Conservation (phyloP, 2,329 filamentous ascomycete genomes). For the Trichoderma sp. region DNA sequence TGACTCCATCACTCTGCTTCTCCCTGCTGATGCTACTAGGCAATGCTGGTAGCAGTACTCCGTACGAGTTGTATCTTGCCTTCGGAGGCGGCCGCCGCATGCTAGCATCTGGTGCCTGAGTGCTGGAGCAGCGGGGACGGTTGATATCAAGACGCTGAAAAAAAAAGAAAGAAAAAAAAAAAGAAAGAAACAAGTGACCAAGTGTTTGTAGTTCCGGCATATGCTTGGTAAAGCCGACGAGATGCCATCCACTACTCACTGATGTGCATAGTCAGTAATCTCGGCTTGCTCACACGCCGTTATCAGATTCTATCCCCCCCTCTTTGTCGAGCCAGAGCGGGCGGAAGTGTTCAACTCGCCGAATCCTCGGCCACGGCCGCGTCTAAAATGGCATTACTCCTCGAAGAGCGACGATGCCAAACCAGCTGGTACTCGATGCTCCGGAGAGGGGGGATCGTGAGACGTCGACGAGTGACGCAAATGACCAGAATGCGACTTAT, state of each 20-base stretch:
- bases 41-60: background rate
- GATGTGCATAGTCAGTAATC: background rate
- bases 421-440: background rate
- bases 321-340: background rate
- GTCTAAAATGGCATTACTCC: background rate
- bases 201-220: background rate
- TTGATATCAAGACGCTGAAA: background rate
- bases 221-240: background rate
- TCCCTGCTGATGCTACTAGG: background rate
- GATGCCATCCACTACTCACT: background rate
- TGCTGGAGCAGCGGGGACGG: background rate
- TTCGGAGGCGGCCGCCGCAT: conserved; percentile 7
- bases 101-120: background rate
- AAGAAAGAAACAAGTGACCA: background rate
- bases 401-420: background rate
- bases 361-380: background rate
- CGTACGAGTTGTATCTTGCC: background rate
- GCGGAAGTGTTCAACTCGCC: background rate
- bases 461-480: conserved; percentile 12
- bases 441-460: conserved; percentile 8
- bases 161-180: background rate
- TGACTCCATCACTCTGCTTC: background rate
- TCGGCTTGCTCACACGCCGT: background rate
- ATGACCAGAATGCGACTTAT: background rate
- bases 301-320: background rate